phyloP scores from a whole-genome alignment of 441 rosid species.

The Manihot esculenta region DNA sequence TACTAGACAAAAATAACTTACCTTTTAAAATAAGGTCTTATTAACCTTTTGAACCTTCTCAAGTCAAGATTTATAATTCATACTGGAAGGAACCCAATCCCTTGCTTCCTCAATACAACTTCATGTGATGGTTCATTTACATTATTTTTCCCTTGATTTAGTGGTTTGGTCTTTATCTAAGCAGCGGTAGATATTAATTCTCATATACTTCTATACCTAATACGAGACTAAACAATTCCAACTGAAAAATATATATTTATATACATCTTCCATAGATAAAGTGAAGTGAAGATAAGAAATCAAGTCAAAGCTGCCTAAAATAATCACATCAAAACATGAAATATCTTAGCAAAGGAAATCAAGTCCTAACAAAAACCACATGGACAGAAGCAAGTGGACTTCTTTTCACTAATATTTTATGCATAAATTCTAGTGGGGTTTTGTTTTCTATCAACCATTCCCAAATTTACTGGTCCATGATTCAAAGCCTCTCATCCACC shows the following conservation, averaged over 20 bases:
- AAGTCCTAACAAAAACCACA: not conserved
- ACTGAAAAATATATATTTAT: not conserved
- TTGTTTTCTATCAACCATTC: conserved; percentile 11
- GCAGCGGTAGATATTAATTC: not conserved
- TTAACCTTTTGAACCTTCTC: not conserved
- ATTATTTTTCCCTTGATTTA: no score
- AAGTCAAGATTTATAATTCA: not conserved
- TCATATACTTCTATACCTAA: not conserved
- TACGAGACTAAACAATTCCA: not conserved
- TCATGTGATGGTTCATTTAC: not conserved
- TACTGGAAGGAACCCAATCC: not conserved
- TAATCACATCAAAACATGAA: not conserved
- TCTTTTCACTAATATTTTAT: not conserved
- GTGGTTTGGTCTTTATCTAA: not conserved
- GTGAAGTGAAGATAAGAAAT: not conserved
- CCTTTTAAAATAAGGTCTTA: not conserved
- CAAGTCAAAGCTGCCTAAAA: not conserved
- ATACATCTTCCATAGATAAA: not conserved
- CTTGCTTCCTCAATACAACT: not conserved
- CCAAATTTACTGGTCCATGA: not conserved
- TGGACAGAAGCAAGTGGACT: conserved; percentile 8
- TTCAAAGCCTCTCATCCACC: not conserved
- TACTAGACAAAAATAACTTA: no score
- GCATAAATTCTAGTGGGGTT: conserved; percentile 17
- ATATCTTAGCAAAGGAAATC: not conserved